Evolutionary conservation across 345 rosid species (phyloP), one percentile per base, ranked within the genome.

Genomic region (Turnera subulata): DNA sequence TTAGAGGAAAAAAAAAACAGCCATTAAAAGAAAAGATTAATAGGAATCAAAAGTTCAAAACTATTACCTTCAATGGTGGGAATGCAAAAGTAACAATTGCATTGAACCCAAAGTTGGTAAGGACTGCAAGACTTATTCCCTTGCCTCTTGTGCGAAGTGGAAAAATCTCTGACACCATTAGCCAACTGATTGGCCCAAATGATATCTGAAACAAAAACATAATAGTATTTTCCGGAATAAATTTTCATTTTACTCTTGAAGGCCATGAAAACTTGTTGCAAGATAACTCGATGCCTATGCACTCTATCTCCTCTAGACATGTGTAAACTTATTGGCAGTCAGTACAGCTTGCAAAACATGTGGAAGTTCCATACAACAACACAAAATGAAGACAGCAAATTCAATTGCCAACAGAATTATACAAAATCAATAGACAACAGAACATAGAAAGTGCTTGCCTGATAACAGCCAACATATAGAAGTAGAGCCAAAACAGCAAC

Each of bases 161-260:
- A 46, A 63, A 70, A 40, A 63, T 63, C 63, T 70, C 69, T 14
- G 74, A 63, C 56, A 70, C 74, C 74, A 70, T 70, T 19, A 70
- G 69, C 74, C 74, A 70, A 58, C 74, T 70, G 32, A 70, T 70
- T 37, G 74, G 74, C 69, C 74, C 74, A 53, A 70, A 70, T 1
- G 74, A 70, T 38, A 63, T 40, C 69, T 70, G 65, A 43, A 39
- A 63, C 39, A 25, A 15, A 33, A 40, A 53, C 48, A 67, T 45
- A 59, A 54, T 22, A 56, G 5, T 2, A 0, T 19, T 16, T 17
- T 55, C 61, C n/a, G 61, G 59, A 48, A 56, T 57, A 60, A 55
- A 48, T 58, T 13, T 50, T 43, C 29, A 29, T 9, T n/a, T n/a
- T n/a, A n/a, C n/a, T n/a, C n/a, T n/a, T 2, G 35, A 29, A 29